Conservation (phyloP, 2,329 filamentous ascomycete genomes). For the Epichloe amarillans region DNA sequence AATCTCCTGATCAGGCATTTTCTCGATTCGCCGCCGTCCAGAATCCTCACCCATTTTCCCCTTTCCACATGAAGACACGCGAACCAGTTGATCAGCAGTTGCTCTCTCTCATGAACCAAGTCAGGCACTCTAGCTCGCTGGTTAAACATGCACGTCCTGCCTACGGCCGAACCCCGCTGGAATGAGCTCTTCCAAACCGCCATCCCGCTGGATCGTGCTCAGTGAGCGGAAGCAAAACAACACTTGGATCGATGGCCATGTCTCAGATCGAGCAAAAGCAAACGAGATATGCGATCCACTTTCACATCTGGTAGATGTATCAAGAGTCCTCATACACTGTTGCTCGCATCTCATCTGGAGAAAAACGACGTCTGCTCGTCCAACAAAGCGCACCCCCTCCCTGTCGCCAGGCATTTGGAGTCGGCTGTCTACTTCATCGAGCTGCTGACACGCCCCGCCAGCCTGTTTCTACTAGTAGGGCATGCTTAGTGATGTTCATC, state of each 20-base stretch:
- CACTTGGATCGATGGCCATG: neutral
- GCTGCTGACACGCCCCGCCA: neutral
- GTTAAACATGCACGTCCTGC: neutral
- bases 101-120: neutral
- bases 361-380: neutral
- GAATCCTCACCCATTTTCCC: neutral
- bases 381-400: conserved; percentile 1
- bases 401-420: neutral
- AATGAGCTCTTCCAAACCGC: neutral
- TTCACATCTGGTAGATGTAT: neutral
- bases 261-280: neutral
- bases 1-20: neutral
- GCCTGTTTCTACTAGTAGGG: neutral
- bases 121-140: neutral
- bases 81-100: no score
- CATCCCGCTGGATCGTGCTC: neutral
- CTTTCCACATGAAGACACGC: neutral
- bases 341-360: neutral
- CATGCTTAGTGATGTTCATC: neutral
- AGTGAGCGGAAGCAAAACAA: neutral
- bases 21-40: neutral
- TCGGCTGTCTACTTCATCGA: neutral
- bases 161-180: neutral
- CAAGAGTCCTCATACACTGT: neutral
- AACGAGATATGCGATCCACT: neutral